Conservation (phyloP, 371 early-diverging fungal species). For the Massospora cicadina region DNA sequence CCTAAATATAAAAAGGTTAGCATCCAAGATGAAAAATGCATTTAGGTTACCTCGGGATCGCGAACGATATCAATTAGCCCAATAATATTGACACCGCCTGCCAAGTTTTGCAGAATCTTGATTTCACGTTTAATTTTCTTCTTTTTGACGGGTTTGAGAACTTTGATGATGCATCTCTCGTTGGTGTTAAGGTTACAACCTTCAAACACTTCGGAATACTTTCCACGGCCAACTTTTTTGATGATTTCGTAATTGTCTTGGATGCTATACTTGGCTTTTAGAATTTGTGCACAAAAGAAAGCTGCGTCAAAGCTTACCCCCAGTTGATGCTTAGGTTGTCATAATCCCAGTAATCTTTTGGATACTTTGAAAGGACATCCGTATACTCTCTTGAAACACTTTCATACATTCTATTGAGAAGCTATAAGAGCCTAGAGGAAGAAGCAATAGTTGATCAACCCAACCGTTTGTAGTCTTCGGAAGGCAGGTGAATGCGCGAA, state of each 20-base stretch:
- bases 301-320: conserved; percentile 34
- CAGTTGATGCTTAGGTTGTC: conserved; percentile 70
- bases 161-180: conserved; percentile 93
- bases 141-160: conserved; percentile 97
- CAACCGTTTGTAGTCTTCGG: neutral
- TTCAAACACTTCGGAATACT: conserved; percentile 99
- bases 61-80: conserved; percentile 87
- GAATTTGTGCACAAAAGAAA: neutral
- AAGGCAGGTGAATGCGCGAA: neutral
- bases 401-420: conserved; percentile 3
- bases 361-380: conserved; percentile 66
- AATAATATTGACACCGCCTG: conserved; percentile 87
- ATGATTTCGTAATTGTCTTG: conserved; percentile 96
- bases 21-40: conserved; percentile 2
- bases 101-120: conserved; percentile 92
- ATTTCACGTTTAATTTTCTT: conserved; percentile 99
- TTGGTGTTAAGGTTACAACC: conserved; percentile 67
- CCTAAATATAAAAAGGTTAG: conserved; percentile 22
- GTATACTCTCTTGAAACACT: conserved; percentile 70
- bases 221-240: conserved; percentile 95
- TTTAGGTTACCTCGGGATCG: conserved; percentile 62
- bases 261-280: conserved; percentile 37
- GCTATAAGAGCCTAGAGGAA: neutral
- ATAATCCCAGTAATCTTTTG: conserved; percentile 90
- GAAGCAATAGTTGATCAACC: neutral